Evolutionary conservation across 805 yeast genomes (phyloP), one percentile per base, ranked within the genome.

Genomic region (Wickerhamiella spandovensis): DNA sequence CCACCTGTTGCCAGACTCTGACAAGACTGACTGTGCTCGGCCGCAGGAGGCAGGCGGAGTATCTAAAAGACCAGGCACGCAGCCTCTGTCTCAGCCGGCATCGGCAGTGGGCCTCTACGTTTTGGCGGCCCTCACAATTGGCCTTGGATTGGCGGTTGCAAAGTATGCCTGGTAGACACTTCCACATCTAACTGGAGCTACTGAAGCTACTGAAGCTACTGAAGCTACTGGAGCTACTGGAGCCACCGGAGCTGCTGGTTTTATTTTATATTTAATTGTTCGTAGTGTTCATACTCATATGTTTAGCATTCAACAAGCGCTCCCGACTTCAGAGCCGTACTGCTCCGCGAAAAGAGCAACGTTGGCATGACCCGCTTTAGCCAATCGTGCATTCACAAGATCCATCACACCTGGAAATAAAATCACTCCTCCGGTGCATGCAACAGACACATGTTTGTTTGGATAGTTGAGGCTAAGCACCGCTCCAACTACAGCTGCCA

Each of bases 1-100:
- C 0, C 94, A 85, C n/a, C 62, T 79, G 45, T 74, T 10, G n/a
- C 5, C 4, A 3, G n/a, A 10, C 30, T 10, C 9, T 10, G 10
- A 25, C 30, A 10, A 10, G 30, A 10, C 30, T 10, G 30, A n/a
- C n/a, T n/a, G n/a, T n/a, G n/a, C n/a, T n/a, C n/a, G n/a, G n/a
- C n/a, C n/a, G n/a, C 25, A 24, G 25, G 25, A 8, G 8, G 5
- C 25, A 8, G 12, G 15, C 32, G 32, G 12, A 15, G 12, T 28
- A 28, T 28, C 32, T 9, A 28, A 28, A 28, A 28, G 15, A 3
- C 32, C 32, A 28, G 32, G 12, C 7, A 28, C 3, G 5, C 20
- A 20, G 20, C 20, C 39, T 2, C 5, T 35, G 5, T 35, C 39
- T 15, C 10, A 15, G 20, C 39, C 39, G 39, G 20, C 39, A 15